Percentiles rank a stretch among this genome's conserved stretches.
These are phyloP conservation scores for Lepidium aucheri DNA, from an alignment of 345 rosid species.

Conservation along the genomic window DNA sequence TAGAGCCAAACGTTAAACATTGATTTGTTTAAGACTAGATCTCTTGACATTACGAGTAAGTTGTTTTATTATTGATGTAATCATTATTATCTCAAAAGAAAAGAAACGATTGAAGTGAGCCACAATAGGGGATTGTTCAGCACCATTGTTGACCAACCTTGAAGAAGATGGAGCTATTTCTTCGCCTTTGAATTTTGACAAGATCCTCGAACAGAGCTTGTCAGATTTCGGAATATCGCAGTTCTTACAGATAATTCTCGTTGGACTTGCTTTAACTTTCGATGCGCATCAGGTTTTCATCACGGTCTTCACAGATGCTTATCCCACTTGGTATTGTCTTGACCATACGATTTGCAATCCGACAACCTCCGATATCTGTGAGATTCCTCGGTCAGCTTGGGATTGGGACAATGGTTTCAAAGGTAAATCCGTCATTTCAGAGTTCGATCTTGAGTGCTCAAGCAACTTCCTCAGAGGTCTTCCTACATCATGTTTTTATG, in stretches of 20 bases:
- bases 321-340: conserved; percentile 51
- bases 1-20: not conserved
- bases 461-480: conserved; percentile 35
- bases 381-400: conserved; percentile 38
- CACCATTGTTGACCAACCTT: conserved; percentile 4
- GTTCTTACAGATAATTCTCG: conserved; percentile 39
- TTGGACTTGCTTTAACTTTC: conserved; percentile 43
- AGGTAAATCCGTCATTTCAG: conserved; percentile 39
- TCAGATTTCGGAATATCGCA: conserved; percentile 16
- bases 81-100: not conserved
- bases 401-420: conserved; percentile 34
- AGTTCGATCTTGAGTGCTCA: conserved; percentile 48
- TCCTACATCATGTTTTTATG: conserved; percentile 45
- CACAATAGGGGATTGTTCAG: conserved; percentile 14
- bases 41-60: not conserved
- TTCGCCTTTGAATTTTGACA: conserved; percentile 11
- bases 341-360: conserved; percentile 10
- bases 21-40: not conserved
- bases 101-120: not conserved
- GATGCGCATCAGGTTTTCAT: conserved; percentile 62
- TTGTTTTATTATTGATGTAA: not conserved
- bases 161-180: conserved; percentile 12
- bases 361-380: conserved; percentile 29
- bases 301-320: conserved; percentile 51
- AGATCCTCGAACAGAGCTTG: conserved; percentile 12